Conservation (phyloP, 768 basidiomycete species). For the Amanita subjunquillea region DNA sequence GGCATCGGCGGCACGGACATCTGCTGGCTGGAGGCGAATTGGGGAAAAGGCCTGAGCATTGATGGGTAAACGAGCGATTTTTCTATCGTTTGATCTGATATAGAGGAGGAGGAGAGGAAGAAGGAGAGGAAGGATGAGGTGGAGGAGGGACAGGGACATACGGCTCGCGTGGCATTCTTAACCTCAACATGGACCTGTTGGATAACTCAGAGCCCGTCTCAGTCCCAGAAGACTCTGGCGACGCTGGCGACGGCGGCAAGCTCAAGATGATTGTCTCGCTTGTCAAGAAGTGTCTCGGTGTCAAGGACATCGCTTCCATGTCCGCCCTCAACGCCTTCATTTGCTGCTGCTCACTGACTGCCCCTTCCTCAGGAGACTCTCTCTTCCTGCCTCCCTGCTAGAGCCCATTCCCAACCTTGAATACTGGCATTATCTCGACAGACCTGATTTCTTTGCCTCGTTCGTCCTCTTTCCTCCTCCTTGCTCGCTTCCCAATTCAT, state of each 20-base stretch:
- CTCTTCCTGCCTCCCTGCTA: slow-evolving; percentile 84
- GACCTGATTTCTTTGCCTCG: slow-evolving; percentile 88
- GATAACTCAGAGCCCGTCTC: slow-evolving; percentile 23
- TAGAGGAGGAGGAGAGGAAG: slow-evolving; percentile 16
- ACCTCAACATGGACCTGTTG: background rate
- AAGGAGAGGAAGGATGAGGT: background rate
- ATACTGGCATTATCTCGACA: slow-evolving; percentile 91
- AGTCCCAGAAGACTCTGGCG: slow-evolving; percentile 62
- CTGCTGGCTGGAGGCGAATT: slow-evolving; percentile 33
- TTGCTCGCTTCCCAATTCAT: background rate
- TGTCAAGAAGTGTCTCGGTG: slow-evolving; percentile 84
- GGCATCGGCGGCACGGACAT: slow-evolving; percentile 27
- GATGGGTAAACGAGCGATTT: slow-evolving; percentile 38
- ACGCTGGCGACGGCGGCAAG: slow-evolving; percentile 80
- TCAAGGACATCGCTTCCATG: slow-evolving; percentile 94
- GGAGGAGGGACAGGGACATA: background rate
- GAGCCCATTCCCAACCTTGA: slow-evolving; percentile 95
- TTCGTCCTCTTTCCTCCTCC: slow-evolving; percentile 30
- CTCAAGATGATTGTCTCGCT: slow-evolving; percentile 90
- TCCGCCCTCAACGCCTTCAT: slow-evolving; percentile 25
- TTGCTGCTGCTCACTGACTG: slow-evolving; percentile 3
- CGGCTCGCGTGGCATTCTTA: background rate
- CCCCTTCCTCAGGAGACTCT: slow-evolving; percentile 58
- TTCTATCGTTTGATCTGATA: slow-evolving; percentile 37
- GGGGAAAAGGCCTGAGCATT: slow-evolving; percentile 41